phyloP scores from a whole-genome alignment of 2,329 filamentous ascomycete species.

The Orbilia ellipsospora region DNA sequence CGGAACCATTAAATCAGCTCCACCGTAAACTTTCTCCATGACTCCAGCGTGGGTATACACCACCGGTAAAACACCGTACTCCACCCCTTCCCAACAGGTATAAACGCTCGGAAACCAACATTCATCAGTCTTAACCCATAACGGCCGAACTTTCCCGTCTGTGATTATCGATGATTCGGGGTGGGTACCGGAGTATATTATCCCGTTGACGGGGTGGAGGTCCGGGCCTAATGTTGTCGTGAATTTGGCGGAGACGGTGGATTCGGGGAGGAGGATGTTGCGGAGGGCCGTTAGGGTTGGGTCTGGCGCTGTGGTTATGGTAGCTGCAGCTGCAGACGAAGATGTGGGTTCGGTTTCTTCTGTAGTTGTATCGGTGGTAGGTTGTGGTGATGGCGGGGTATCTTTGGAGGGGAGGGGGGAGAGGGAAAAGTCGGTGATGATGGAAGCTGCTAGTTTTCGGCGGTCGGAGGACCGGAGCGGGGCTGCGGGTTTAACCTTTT shows the following conservation, averaged over 20 bases:
- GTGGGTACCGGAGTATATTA: constrained; percentile 73
- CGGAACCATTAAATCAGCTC: constrained; percentile 76
- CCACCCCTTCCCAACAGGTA: constrained; percentile 73
- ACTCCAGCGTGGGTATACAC: constrained; percentile 73
- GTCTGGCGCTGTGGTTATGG: constrained; percentile 9
- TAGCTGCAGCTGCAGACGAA: no score
- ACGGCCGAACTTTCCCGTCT: constrained; percentile 67
- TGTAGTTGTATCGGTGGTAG: constrained; percentile 16
- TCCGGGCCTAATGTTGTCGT: constrained; percentile 74
- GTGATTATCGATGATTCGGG: constrained; percentile 60
- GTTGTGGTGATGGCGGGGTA: neutral
- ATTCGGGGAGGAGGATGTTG: constrained; percentile 73
- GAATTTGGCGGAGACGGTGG: constrained; percentile 72
- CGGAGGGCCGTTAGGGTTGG: constrained; percentile 60
- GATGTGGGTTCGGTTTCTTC: constrained; percentile 54
- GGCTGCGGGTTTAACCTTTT: constrained; percentile 73
- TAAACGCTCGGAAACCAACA: constrained; percentile 70
- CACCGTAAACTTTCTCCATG: constrained; percentile 72
- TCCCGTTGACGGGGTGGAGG: constrained; percentile 71
- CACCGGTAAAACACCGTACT: constrained; percentile 68
- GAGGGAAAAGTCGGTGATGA: constrained; percentile 71
- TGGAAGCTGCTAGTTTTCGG: constrained; percentile 74
- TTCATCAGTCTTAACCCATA: constrained; percentile 74
- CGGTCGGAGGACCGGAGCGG: constrained; percentile 75
- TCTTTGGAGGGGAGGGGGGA: constrained; percentile 9